These are phyloP conservation scores for Globisporangium cylindrosporum DNA, from an alignment of 352 stramenopile genomes.

Conservation along the genomic window DNA sequence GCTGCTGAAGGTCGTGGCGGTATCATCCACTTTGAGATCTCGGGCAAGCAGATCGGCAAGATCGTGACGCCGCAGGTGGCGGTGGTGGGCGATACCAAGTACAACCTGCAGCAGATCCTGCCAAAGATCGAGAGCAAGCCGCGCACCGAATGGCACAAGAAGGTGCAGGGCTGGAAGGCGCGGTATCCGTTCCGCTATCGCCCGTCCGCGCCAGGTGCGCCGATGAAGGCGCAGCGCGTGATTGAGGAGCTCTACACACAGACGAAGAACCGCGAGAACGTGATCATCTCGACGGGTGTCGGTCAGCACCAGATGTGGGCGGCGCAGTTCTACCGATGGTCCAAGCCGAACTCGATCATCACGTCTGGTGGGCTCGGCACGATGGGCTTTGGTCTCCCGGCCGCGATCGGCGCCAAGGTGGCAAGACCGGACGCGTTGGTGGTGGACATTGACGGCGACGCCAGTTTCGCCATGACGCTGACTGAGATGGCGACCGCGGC, in stretches of 20 bases:
- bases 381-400: slow-evolving; percentile 94
- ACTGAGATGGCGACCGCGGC: slow-evolving; percentile 95
- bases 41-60: slow-evolving; percentile 84
- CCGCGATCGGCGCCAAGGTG: slow-evolving; percentile 93
- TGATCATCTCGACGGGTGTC: slow-evolving; percentile 95
- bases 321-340: slow-evolving; percentile 96
- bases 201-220: slow-evolving; percentile 47
- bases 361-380: slow-evolving; percentile 93
- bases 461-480: slow-evolving; percentile 96
- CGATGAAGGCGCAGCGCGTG: slow-evolving; percentile 93
- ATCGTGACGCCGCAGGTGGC: slow-evolving; percentile 80
- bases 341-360: slow-evolving; percentile 91
- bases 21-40: slow-evolving; percentile 96
- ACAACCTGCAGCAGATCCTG: slow-evolving; percentile 91
- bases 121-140: slow-evolving; percentile 78
- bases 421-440: slow-evolving; percentile 84
- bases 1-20: slow-evolving; percentile 88
- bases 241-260: slow-evolving; percentile 93
- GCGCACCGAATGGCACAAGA: slow-evolving; percentile 90
- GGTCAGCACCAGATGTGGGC: slow-evolving; percentile 97
- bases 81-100: slow-evolving; percentile 83
- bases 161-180: slow-evolving; percentile 88
- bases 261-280: slow-evolving; percentile 88
- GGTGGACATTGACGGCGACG: slow-evolving; percentile 94
- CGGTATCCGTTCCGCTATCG: slow-evolving; percentile 93